Percentiles rank a stretch among this genome's conserved stretches.
phyloP scores from a whole-genome alignment of 1,284 basidiomycete genomes.

The Crucibulum parvulum region DNA sequence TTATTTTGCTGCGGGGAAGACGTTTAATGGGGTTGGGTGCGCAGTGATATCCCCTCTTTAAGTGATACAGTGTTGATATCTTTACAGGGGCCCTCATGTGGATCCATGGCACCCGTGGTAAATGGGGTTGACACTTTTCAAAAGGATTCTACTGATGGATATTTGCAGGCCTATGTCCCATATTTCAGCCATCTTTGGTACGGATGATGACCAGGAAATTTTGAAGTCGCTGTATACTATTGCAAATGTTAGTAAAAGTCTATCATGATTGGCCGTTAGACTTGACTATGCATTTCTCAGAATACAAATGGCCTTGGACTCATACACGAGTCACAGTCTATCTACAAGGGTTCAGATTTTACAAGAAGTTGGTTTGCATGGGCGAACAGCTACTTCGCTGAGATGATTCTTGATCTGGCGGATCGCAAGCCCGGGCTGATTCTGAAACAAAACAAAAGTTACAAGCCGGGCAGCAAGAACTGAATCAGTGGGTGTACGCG shows the following conservation, averaged over 20 bases:
- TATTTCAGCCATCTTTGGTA: conserved; percentile 76
- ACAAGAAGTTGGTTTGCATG: conserved; percentile 86
- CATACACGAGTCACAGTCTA: conserved; percentile 77
- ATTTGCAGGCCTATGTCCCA: conserved; percentile 76
- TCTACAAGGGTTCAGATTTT: conserved; percentile 63
- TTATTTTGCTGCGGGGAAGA: conserved; percentile 69
- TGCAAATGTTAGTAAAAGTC: conserved; percentile 57
- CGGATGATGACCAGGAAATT: conserved; percentile 75
- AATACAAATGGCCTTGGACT: conserved; percentile 78
- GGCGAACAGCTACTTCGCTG: conserved; percentile 82
- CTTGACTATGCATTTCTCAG: conserved; percentile 37
- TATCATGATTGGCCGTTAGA: conserved; percentile 5
- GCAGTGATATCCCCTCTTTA: conserved; percentile 21
- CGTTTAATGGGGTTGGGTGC: conserved; percentile 73
- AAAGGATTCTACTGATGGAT: conserved; percentile 1
- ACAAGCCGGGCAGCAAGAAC: conserved; percentile 50
- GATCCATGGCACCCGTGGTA: conserved; percentile 77
- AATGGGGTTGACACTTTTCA: conserved; percentile 8
- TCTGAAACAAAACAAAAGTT: conserved; percentile 58
- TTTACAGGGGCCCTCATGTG: conserved; percentile 71
- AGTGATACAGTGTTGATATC: not conserved
- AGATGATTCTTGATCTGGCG: conserved; percentile 81
- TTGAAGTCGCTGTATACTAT: conserved; percentile 63
- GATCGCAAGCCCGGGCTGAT: conserved; percentile 74
- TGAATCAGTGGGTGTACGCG: not conserved